Conservation (phyloP, 1,139 yeast genomes). For the Protomyces lactucae-debilis region DNA sequence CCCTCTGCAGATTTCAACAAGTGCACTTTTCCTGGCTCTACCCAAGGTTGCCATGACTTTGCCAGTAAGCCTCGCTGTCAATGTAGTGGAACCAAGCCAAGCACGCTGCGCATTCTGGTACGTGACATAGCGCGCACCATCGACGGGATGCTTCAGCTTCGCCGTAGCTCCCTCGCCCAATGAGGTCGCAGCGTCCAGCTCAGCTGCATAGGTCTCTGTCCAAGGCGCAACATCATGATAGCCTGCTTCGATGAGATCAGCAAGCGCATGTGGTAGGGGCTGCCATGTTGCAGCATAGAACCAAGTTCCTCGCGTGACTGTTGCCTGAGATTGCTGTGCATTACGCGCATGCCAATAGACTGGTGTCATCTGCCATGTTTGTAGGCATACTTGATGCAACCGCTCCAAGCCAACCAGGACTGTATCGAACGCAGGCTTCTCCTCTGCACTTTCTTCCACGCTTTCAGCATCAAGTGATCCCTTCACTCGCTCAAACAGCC, state of each 20-base stretch:
- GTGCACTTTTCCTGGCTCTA: background rate
- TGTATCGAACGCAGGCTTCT: background rate
- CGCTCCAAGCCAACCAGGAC: constrained; percentile 41
- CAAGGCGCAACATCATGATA: constrained; percentile 38
- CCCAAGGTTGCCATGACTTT: constrained; percentile 9
- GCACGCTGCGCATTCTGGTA: constrained; percentile 7
- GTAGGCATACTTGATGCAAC: constrained; percentile 38
- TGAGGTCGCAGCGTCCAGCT: constrained; percentile 37
- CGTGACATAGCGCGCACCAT: constrained; percentile 3
- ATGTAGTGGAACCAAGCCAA: constrained; percentile 7
- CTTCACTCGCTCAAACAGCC: background rate
- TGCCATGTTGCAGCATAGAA: constrained; percentile 39
- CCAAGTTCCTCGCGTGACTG: constrained; percentile 40
- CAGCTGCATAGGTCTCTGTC: constrained; percentile 38
- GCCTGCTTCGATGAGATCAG: constrained; percentile 36
- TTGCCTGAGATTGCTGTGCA: constrained; percentile 30
- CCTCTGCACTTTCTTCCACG: background rate
- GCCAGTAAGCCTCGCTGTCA: constrained; percentile 5
- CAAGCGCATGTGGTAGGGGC: constrained; percentile 41
- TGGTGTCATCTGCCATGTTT: constrained; percentile 37
- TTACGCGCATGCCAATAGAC: constrained; percentile 40
- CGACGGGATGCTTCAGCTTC: constrained; percentile 32
- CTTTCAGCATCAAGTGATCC: background rate
- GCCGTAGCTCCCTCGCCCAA: constrained; percentile 39
- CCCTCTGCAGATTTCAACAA: constrained; percentile 15